Conservation (phyloP, 23 red algal genomes). For the Cyanidiococcus yangmingshanensis region DNA sequence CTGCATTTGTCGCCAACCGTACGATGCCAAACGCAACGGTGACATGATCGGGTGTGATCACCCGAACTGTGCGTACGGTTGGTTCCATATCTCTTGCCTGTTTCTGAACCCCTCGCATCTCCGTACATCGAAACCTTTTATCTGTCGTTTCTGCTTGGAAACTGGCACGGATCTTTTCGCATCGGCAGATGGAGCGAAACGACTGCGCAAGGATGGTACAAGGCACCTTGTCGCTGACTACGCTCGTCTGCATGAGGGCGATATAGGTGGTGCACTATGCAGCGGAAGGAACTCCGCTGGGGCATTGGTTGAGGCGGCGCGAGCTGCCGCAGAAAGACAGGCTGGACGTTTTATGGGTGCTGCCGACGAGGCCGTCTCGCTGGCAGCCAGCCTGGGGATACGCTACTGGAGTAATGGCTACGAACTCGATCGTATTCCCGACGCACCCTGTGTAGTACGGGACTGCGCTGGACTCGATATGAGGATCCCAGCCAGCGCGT, state of each 20-base stretch:
- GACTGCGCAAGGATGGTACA: neutral
- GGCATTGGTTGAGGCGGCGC: neutral
- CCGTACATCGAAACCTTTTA: neutral
- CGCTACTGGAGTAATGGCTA: neutral
- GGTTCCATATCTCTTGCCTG: constrained; percentile 12
- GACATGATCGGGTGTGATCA: neutral
- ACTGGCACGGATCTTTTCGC: constrained; percentile 5
- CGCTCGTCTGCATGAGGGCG: constrained; percentile 6
- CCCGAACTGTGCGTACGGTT: constrained; percentile 5
- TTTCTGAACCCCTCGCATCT: constrained; percentile 1
- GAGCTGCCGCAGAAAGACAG: neutral
- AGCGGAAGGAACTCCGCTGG: neutral
- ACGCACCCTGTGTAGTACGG: neutral
- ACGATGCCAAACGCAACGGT: constrained; percentile 4
- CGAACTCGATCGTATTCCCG: neutral
- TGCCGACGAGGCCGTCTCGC: neutral
- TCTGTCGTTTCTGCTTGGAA: constrained; percentile 12
- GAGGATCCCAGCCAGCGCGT: neutral
- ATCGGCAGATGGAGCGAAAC: neutral
- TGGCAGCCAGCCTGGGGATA: neutral
- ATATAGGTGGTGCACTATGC: neutral
- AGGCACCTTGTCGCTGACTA: neutral
- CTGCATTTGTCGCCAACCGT: constrained; percentile 20
- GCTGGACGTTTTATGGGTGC: neutral
- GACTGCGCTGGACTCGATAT: neutral